These are phyloP conservation scores for Cryptococcus sp. DNA, from an alignment of 1,284 basidiomycete genomes.

Conservation along the genomic window DNA sequence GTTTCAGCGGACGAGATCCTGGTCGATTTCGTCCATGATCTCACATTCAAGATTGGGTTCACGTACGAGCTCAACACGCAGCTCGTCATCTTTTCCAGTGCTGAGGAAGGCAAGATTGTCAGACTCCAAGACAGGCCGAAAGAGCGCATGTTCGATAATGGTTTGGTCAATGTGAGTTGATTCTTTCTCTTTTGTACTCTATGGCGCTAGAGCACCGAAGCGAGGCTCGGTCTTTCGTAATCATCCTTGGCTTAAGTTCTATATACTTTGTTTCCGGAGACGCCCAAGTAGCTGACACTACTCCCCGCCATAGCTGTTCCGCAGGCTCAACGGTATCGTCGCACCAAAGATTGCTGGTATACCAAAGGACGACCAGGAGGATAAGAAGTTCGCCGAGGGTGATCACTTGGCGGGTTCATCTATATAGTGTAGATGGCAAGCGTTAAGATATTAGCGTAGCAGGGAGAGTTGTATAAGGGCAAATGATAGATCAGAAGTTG, in stretches of 20 bases:
- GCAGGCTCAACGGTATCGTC: conserved; percentile 15
- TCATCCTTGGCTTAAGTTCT: too few relatives aligned
- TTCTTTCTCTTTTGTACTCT: not conserved
- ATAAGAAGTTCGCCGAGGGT: conserved; percentile 7
- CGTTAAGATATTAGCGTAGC: too few relatives aligned
- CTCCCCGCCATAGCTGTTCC: conserved; percentile 2
- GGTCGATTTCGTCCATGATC: conserved; percentile 34
- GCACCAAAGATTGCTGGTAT: conserved; percentile 14
- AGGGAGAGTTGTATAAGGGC: too few relatives aligned
- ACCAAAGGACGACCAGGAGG: conserved; percentile 17
- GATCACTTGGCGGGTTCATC: too few relatives aligned
- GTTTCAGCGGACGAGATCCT: conserved; percentile 28
- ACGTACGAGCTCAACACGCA: conserved; percentile 37
- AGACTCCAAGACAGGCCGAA: conserved; percentile 39
- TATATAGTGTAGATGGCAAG: too few relatives aligned
- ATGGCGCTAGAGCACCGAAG: not conserved
- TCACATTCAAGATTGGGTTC: conserved; percentile 33
- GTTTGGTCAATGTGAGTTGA: conserved; percentile 23
- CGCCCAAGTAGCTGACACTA: not conserved
- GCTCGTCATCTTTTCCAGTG: conserved; percentile 30
- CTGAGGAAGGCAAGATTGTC: conserved; percentile 36
- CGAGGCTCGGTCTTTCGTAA: not conserved
- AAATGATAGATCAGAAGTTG: too few relatives aligned
- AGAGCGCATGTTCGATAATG: conserved; percentile 36
- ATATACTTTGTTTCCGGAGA: too few relatives aligned